These are phyloP conservation scores for Rhododendron ovatum DNA, from an alignment of 148 eudicot genomes.

Conservation along the genomic window DNA sequence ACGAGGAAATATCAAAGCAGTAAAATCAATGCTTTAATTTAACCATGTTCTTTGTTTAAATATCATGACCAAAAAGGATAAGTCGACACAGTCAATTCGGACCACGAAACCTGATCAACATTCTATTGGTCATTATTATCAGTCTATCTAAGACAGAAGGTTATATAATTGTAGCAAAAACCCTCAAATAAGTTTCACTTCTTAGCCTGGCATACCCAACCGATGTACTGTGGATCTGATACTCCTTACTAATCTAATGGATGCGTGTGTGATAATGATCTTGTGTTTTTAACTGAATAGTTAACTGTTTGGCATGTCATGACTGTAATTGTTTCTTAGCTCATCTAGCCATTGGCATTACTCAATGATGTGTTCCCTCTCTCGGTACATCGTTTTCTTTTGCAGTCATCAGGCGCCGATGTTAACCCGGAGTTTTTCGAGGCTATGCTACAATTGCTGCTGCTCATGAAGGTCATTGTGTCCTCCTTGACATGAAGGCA, in stretches of 20 bases:
- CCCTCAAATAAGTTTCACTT: neutral
- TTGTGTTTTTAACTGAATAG: neutral
- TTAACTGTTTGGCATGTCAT: neutral
- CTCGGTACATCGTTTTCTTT: neutral
- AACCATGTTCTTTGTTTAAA: neutral
- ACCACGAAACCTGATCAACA: neutral
- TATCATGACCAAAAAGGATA: neutral
- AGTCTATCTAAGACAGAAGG: neutral
- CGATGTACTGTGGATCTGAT: neutral
- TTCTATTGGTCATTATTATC: neutral
- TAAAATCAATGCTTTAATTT: neutral
- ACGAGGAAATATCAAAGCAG: neutral
- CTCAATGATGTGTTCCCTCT: neutral
- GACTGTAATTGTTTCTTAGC: neutral
- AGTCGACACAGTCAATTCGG: neutral
- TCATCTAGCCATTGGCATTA: neutral
- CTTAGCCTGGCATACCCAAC: neutral
- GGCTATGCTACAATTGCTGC: neutral
- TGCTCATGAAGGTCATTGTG: neutral
- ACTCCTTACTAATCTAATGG: neutral
- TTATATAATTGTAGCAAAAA: neutral
- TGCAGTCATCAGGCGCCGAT: neutral
- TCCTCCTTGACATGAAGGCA: neutral
- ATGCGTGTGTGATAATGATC: neutral
- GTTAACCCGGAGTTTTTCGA: neutral